A percentile compares a stretch with the other conserved stretches of the same genome.
phyloP scores from a whole-genome alignment of 164 flowering plant species.

The Stephania cephalantha region DNA sequence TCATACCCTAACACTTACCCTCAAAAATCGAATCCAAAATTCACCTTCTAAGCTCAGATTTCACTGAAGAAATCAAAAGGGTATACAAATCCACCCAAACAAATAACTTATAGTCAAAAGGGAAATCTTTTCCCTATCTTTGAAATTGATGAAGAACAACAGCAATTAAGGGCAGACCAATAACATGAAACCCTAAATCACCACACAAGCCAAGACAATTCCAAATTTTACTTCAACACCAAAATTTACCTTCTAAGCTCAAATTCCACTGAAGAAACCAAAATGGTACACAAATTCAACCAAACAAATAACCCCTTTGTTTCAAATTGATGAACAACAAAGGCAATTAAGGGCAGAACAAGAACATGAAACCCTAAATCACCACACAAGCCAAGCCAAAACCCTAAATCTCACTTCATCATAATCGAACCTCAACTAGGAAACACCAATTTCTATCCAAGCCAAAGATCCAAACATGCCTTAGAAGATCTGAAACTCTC shows the following conservation, averaged over 20 bases:
- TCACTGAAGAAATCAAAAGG: not conserved
- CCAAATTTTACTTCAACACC: not conserved
- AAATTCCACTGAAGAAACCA: not conserved
- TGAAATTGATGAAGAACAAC: not conserved
- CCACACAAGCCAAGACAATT: not conserved
- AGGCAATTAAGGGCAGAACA: not conserved
- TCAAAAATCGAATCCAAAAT: not conserved
- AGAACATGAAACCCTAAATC: not conserved
- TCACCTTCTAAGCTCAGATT: not conserved
- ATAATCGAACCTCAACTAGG: not conserved
- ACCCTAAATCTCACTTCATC: not conserved
- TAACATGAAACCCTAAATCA: not conserved
- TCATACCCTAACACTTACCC: constrained; percentile 21
- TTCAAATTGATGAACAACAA: not conserved
- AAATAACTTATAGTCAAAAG: not conserved
- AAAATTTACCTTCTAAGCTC: not conserved
- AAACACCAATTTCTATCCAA: not conserved
- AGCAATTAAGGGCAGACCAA: not conserved
- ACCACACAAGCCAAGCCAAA: not conserved
- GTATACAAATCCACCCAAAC: not conserved
- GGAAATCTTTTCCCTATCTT: not conserved
- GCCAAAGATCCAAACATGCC: not conserved
- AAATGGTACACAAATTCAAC: not conserved
- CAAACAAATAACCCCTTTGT: not conserved
- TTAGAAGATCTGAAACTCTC: not conserved